Evolutionary conservation across 192 early-diverging fungal genomes (phyloP).

Genomic region (Geosiphon pyriformis): DNA sequence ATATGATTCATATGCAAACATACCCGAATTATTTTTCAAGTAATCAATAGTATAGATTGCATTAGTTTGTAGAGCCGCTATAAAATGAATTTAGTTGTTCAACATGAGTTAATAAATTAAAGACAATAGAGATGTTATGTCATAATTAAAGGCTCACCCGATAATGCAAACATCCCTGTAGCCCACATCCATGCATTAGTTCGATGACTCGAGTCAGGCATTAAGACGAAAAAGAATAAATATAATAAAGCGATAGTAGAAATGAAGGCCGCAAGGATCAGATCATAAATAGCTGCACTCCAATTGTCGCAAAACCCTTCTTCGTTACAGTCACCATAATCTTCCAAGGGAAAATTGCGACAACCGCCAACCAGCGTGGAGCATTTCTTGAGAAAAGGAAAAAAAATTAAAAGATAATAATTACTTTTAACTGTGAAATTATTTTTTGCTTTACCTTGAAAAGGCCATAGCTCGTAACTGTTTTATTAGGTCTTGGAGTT

Average conservation of each 20-base stretch:
- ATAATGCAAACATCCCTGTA: neutral
- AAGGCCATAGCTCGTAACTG: conserved; percentile 22
- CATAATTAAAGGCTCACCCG: neutral
- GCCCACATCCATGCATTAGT: neutral
- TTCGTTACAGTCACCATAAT: conserved; percentile 18
- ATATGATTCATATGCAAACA: neutral
- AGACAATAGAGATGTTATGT: neutral
- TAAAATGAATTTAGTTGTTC: neutral
- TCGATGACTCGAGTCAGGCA: neutral
- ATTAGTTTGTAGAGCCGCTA: neutral
- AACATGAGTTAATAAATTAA: neutral
- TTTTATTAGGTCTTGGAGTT: conserved; percentile 14
- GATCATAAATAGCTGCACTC: conserved; percentile 7
- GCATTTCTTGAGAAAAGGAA: conserved; percentile 18
- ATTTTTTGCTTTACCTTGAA: conserved; percentile 4
- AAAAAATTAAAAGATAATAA: neutral
- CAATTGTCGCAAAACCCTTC: conserved; percentile 17
- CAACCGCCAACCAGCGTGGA: conserved; percentile 4
- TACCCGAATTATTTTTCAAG: neutral
- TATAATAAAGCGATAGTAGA: conserved; percentile 3
- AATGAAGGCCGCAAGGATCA: conserved; percentile 4
- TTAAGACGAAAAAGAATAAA: neutral
- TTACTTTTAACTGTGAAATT: neutral
- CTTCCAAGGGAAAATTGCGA: conserved; percentile 6
- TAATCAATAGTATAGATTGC: neutral